Evolutionary conservation across 176 grass and related monocot species (phyloP).

Genomic region (Puya raimondii): DNA sequence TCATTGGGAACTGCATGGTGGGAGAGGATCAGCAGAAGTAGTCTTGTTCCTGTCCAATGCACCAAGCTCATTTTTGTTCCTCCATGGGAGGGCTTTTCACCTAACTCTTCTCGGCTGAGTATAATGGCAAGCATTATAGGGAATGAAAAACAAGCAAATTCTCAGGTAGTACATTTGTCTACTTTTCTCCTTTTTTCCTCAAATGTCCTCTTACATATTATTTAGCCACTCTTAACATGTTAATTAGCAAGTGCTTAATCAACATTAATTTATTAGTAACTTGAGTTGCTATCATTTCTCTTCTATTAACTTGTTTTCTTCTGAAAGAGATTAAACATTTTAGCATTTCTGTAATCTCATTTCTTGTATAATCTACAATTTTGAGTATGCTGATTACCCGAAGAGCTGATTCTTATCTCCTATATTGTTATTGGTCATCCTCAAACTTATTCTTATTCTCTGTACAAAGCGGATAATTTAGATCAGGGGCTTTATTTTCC

Average conservation of each 20-base stretch:
- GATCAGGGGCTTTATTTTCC: background rate
- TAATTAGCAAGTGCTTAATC: too few species aligned
- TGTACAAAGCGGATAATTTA: background rate
- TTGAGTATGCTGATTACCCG: too few species aligned
- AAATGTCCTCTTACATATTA: slow-evolving; percentile 7
- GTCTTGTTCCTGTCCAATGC: slow-evolving; percentile 76
- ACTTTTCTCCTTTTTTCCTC: slow-evolving; percentile 1
- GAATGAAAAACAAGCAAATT: slow-evolving; percentile 46
- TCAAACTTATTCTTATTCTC: background rate
- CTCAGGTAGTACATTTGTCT: slow-evolving; percentile 35
- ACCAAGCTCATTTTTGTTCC: slow-evolving; percentile 97
- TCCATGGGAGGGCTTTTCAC: slow-evolving; percentile 96
- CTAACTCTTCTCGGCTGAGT: slow-evolving; percentile 79
- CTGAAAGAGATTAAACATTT: too few species aligned
- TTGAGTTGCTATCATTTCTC: background rate
- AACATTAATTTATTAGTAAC: too few species aligned
- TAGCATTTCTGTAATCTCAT: too few species aligned
- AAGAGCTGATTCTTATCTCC: background rate
- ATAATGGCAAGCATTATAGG: slow-evolving; percentile 64
- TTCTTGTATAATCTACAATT: too few species aligned
- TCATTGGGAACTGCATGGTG: slow-evolving; percentile 89
- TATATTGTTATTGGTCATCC: background rate
- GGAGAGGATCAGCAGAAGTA: slow-evolving; percentile 89
- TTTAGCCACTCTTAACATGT: slow-evolving; percentile 11
- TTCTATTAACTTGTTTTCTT: background rate